A percentile compares a stretch with the other conserved stretches of the same genome.
Evolutionary conservation across 1,284 basidiomycete species (phyloP).

Genomic region (Apiotrichum brassicae): DNA sequence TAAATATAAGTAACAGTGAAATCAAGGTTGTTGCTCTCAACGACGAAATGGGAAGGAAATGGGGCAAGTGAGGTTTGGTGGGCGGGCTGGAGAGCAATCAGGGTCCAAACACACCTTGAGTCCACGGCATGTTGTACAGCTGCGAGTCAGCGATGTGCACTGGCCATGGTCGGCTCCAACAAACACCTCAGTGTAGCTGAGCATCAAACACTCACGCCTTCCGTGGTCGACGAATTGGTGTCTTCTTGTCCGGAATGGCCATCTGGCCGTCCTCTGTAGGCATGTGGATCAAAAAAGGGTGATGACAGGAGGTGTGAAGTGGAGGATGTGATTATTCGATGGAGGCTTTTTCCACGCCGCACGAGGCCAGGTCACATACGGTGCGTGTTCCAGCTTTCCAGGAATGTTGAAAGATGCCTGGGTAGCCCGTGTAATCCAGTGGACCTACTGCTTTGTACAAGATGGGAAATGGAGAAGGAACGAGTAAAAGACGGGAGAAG

Average conservation of each 20-base stretch:
- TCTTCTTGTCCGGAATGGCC: conserved; percentile 5
- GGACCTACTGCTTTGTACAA: too few species aligned
- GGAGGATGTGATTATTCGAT: background rate
- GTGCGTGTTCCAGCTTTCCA: too few species aligned
- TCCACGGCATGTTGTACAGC: background rate
- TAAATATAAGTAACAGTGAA: background rate
- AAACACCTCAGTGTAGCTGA: background rate
- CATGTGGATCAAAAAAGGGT: background rate
- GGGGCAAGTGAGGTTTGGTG: background rate
- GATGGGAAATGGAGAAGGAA: too few species aligned
- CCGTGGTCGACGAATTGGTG: conserved; percentile 13
- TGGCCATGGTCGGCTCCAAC: background rate
- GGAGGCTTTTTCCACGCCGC: background rate
- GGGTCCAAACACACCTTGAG: background rate
- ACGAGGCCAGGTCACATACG: too few species aligned
- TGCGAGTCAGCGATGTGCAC: background rate
- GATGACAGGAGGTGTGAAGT: background rate
- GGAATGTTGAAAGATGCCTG: too few species aligned
- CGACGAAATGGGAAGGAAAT: background rate
- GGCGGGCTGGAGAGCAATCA: background rate
- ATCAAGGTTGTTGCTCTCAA: too few species aligned
- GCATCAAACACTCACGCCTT: conserved; percentile 12
- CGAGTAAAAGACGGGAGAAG: too few species aligned
- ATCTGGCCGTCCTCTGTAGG: background rate
- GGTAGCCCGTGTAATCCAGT: too few species aligned